Conservation (phyloP, 345 rosid genomes). For the Draba incana region DNA sequence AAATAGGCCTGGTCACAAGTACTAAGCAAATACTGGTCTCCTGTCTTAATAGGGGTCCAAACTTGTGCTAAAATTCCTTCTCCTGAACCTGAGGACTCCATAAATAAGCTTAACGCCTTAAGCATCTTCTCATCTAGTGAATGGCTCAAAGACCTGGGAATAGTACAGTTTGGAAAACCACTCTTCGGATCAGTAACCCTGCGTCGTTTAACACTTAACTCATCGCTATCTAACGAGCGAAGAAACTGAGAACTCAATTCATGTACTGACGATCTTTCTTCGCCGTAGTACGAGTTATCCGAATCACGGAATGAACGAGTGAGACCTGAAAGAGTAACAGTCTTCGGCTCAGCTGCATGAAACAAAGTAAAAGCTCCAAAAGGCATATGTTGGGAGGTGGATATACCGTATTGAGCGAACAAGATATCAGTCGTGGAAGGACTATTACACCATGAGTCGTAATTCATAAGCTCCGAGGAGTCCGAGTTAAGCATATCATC, state of each 20-base stretch:
- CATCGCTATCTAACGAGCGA: conserved; percentile 34
- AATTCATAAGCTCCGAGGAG: conserved; percentile 63
- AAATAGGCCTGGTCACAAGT: conserved; percentile 89
- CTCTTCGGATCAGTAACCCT: conserved; percentile 35
- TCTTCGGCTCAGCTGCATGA: conserved; percentile 41
- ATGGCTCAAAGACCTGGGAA: conserved; percentile 50
- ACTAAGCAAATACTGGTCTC: conserved; percentile 63
- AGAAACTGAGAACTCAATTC: conserved; percentile 41
- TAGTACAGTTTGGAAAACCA: conserved; percentile 30
- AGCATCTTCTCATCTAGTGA: conserved; percentile 90
- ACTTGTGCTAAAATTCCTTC: conserved; percentile 88
- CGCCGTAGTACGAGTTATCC: conserved; percentile 50
- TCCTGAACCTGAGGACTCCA: conserved; percentile 70
- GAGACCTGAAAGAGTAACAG: conserved; percentile 35
- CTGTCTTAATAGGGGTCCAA: conserved; percentile 75
- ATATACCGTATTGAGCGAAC: conserved; percentile 47
- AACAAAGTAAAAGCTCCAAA: conserved; percentile 46
- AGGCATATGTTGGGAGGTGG: conserved; percentile 51
- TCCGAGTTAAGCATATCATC: conserved; percentile 55
- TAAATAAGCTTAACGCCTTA: conserved; percentile 73
- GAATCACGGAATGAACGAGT: conserved; percentile 36
- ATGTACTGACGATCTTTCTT: conserved; percentile 50
- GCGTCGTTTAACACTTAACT: conserved; percentile 38
- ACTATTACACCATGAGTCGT: conserved; percentile 70
- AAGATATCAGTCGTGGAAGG: conserved; percentile 54